These are phyloP conservation scores for Endotrypanum monterogeii DNA, from an alignment of 208 protist species.

Conservation along the genomic window DNA sequence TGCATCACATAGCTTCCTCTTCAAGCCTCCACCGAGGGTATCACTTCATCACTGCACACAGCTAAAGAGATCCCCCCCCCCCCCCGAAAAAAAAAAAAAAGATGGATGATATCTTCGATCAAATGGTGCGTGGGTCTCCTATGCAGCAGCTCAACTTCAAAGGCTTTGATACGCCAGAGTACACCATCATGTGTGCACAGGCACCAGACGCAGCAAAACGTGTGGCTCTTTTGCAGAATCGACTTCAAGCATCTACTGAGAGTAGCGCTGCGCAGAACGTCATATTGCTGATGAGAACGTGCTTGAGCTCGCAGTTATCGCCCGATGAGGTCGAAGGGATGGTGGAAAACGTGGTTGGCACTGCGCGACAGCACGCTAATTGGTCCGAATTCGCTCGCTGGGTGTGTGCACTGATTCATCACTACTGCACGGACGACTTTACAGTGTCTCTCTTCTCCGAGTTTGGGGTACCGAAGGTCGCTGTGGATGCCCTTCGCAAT, in stretches of 20 bases:
- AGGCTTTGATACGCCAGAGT: constrained; percentile 53
- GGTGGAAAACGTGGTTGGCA: constrained; percentile 60
- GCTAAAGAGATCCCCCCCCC: background rate
- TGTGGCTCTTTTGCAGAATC: constrained; percentile 58
- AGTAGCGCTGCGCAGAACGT: constrained; percentile 71
- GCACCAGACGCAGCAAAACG: constrained; percentile 56
- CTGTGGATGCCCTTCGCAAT: constrained; percentile 62
- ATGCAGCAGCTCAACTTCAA: constrained; percentile 52
- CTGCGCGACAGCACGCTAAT: constrained; percentile 61
- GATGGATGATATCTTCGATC: constrained; percentile 72
- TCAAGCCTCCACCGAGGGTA: background rate
- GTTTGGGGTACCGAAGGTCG: constrained; percentile 75
- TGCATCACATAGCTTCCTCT: constrained; percentile 2
- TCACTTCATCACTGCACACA: constrained; percentile 3
- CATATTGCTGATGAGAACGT: constrained; percentile 73
- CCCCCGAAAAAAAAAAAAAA: background rate
- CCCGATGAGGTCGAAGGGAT: constrained; percentile 81
- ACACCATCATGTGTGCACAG: constrained; percentile 84
- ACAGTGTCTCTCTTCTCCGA: constrained; percentile 88
- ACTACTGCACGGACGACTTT: constrained; percentile 91
- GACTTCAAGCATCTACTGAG: constrained; percentile 76
- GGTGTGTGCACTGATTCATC: constrained; percentile 86
- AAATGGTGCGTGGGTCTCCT: constrained; percentile 60
- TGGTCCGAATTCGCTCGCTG: constrained; percentile 80
- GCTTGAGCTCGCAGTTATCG: constrained; percentile 48